Conservation (phyloP, 2,329 filamentous ascomycete species). For the Hysterium pulicare region DNA sequence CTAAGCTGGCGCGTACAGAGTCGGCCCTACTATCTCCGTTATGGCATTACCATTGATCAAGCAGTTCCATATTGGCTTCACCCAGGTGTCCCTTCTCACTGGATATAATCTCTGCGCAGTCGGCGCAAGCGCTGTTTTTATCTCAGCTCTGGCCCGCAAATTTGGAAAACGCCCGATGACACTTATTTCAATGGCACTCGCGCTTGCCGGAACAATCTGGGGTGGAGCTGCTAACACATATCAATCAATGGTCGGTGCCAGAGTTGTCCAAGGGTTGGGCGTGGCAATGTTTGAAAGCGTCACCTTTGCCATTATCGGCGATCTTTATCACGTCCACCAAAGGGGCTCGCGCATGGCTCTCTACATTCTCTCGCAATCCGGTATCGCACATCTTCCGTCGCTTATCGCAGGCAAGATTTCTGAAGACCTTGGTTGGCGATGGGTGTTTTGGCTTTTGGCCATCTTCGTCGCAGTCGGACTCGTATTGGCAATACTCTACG, state of each 20-base stretch:
- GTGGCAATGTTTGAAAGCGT: slow-evolving; percentile 22
- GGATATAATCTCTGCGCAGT: neutral
- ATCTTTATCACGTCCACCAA: slow-evolving; percentile 22
- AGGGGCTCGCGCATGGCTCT: slow-evolving; percentile 19
- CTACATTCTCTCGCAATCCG: slow-evolving; percentile 18
- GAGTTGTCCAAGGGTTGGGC: slow-evolving; percentile 22
- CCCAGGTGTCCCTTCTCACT: neutral
- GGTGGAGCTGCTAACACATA: slow-evolving; percentile 20
- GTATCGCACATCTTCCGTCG: slow-evolving; percentile 16
- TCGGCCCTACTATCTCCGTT: no score
- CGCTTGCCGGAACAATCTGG: slow-evolving; percentile 15
- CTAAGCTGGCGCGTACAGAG: no score
- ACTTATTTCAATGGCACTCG: slow-evolving; percentile 18
- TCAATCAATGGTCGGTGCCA: slow-evolving; percentile 17
- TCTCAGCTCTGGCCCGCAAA: slow-evolving; percentile 24
- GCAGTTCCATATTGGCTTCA: neutral
- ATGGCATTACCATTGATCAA: no score
- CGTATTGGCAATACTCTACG: slow-evolving; percentile 15
- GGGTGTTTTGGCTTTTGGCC: slow-evolving; percentile 18
- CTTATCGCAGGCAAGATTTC: slow-evolving; percentile 19
- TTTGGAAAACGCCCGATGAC: slow-evolving; percentile 26
- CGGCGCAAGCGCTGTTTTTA: slow-evolving; percentile 6
- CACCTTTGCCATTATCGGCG: slow-evolving; percentile 18
- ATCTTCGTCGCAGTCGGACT: slow-evolving; percentile 15
- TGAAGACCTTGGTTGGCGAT: slow-evolving; percentile 15